phyloP scores from a whole-genome alignment of 2,329 filamentous ascomycete species.

The Paraphoma sp. region DNA sequence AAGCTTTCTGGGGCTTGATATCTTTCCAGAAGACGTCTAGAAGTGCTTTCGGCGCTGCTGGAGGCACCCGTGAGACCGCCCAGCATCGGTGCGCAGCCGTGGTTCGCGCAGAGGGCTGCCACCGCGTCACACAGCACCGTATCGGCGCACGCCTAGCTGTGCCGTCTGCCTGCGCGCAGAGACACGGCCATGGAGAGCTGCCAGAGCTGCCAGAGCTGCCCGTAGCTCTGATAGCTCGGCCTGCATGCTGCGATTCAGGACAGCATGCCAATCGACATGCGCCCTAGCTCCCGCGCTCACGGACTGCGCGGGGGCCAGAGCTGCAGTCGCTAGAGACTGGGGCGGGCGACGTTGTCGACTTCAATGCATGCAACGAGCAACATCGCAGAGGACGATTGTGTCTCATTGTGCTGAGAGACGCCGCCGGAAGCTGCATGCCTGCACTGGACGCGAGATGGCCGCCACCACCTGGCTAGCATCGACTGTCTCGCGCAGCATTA shows the following conservation, averaged over 20 bases:
- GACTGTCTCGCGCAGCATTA: too few species aligned
- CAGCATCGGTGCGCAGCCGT: conserved; percentile 4
- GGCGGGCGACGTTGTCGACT: background rate
- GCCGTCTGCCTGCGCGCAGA: conserved; percentile 1
- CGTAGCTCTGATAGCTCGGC: conserved; percentile 4
- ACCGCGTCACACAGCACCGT: conserved; percentile 15
- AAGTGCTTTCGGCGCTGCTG: conserved; percentile 21
- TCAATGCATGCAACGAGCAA: background rate
- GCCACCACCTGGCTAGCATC: too few species aligned
- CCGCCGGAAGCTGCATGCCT: too few species aligned
- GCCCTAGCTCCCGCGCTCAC: conserved; percentile 22
- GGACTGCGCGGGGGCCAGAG: conserved; percentile 11
- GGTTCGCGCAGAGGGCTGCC: conserved; percentile 21
- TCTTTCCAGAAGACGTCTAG: conserved; percentile 41
- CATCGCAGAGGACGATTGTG: background rate
- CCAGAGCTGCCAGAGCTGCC: background rate
- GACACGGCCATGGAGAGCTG: background rate
- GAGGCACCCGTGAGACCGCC: conserved; percentile 19
- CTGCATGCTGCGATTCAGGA: conserved; percentile 3
- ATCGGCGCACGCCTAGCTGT: background rate
- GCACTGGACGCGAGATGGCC: too few species aligned
- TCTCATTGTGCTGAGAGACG: background rate
- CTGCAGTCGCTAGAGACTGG: conserved; percentile 8
- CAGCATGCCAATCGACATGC: conserved; percentile 17
- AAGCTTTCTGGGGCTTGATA: conserved; percentile 24